Evolutionary conservation across 116 monocot species (phyloP), one percentile per base, ranked within the genome.

Genomic region (Thalassia testudinum): DNA sequence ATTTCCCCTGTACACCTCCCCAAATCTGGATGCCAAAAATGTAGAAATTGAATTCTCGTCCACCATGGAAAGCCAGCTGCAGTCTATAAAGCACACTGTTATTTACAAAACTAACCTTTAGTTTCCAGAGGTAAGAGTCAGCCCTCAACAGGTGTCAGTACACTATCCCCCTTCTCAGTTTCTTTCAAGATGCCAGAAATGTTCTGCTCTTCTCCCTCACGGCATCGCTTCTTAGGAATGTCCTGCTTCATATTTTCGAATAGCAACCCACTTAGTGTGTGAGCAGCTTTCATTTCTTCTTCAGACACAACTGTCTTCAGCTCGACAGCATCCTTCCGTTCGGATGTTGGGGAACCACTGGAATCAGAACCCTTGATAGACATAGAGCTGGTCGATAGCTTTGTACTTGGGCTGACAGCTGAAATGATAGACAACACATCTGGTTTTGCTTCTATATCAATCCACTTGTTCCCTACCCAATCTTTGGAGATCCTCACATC

Each of bases 391-490:
- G 72, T 26, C 15, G 68, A 61, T 65, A 58, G 13, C 70, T 77
- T 78, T 54, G 64, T 60, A 55, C 40, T 59, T 17, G 67, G 28
- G 51, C 50, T 66, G 30, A 58, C 47, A 18, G 66, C 27, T 49
- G 84, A 70, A 52, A 87, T 52, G 38, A 27, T 29, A 15, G 80
- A 61, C 42, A 87, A 50, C 17, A 78, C 57, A 57, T 84, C 76
- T 16, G 75, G 71, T 62, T 76, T 95, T 18, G 67, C 58, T 29
- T 84, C 62, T 45, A 87, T 68, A 29, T 74, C 61, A 47, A 84
- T 69, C 93, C 93, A 95, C n/a, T 49, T 43, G 57, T 76, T 52
- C n/a, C 58, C 65, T 17, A 76, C 57, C 93, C 93, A 95, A 53
- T 95, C 93, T 71, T 64, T 73, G 0, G 87, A 87, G 59, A 76